Percentiles rank a stretch among this genome's conserved stretches.
Evolutionary conservation across 148 eudicot species (phyloP).

Genomic region (Cornus controversa): DNA sequence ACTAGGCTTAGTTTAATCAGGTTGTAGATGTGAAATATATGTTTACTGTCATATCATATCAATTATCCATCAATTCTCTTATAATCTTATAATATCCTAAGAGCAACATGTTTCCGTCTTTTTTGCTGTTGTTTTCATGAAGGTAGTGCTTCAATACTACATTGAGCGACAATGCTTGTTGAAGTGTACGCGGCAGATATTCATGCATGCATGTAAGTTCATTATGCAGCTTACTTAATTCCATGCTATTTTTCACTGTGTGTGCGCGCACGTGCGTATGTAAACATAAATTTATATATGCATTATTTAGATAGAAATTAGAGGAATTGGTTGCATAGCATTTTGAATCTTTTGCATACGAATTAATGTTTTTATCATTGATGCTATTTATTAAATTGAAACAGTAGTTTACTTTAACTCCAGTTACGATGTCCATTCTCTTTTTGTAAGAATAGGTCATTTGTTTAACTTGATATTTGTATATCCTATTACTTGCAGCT

Average conservation of each 20-base stretch:
- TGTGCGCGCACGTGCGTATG: no score
- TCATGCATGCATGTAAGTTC: slow-evolving; percentile 74
- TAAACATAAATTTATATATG: neutral
- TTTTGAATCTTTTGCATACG: neutral
- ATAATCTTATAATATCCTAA: neutral
- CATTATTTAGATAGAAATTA: neutral
- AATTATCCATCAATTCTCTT: neutral
- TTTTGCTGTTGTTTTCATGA: slow-evolving; percentile 17
- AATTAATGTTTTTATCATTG: no score
- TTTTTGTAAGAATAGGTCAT: no score
- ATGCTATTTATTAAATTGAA: neutral
- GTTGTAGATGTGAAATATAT: neutral
- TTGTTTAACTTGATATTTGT: no score
- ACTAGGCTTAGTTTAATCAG: neutral
- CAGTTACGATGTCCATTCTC: neutral
- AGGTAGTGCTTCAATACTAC: slow-evolving; percentile 90
- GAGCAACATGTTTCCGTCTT: neutral
- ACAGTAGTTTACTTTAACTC: neutral
- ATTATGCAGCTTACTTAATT: slow-evolving; percentile 4
- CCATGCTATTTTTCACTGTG: neutral
- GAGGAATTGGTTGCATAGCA: neutral
- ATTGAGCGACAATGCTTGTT: slow-evolving; percentile 91
- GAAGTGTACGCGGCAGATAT: slow-evolving; percentile 81
- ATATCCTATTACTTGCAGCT: no score
- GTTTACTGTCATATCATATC: neutral